Conservation (phyloP, 148 eudicot genomes). For the Rhododendron molle region DNA sequence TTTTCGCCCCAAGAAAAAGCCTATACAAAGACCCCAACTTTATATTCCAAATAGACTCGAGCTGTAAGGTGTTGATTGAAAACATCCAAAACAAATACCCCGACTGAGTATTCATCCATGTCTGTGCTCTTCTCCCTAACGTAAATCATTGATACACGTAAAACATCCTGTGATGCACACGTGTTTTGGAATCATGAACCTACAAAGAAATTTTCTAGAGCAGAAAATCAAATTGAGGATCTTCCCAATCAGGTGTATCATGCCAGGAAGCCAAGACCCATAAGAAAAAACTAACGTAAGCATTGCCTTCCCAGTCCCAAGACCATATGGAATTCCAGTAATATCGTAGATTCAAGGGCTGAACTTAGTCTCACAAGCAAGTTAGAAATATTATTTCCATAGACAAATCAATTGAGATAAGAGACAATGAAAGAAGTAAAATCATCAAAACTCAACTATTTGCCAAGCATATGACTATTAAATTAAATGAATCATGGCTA, state of each 20-base stretch:
- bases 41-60: background rate
- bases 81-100: background rate
- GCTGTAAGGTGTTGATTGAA: background rate
- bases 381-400: background rate
- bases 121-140: background rate
- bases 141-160: background rate
- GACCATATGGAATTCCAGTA: background rate
- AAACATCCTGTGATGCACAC: background rate
- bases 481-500: background rate
- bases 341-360: background rate
- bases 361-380: background rate
- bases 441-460: background rate
- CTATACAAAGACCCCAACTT: background rate
- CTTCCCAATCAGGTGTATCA: background rate
- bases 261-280: background rate
- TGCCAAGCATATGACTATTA: background rate
- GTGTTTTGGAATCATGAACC: background rate
- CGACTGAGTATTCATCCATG: background rate
- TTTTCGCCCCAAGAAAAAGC: background rate
- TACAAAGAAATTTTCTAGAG: background rate
- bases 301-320: background rate
- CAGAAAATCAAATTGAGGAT: background rate
- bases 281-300: background rate
- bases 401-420: background rate
- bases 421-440: background rate